Base-by-base conservation (phyloP, 73 alveolate species). In the Tetrahymena elliotti region DNA sequence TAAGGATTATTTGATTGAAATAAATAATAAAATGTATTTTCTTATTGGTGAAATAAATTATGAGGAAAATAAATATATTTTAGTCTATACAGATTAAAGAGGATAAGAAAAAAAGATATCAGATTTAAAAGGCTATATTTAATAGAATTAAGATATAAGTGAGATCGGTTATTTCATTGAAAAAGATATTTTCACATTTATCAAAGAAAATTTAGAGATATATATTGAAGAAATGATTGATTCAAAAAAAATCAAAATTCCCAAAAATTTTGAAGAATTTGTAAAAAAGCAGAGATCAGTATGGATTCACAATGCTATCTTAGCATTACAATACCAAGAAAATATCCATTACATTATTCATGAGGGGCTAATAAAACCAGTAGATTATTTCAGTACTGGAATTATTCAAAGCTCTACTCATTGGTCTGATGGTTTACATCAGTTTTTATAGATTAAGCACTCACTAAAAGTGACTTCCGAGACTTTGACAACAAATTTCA, bases 381-480 rank as follows among this genome's bases (percentile, higher is more conserved):
- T 94, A 53, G 96, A 94, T 83, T 94, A 10, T 39, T 0, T n/a
- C 24, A 93, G 83, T 39, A 94, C 96, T 20, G 96, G 96, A 2
- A 33, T 94, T 12, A 41, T 94, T 20, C 33, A 94, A 35, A 11
- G 33, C n/a, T 94, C 40, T 20, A 83, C 96, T 22, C 34, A 18
- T 31, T 94, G 93, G 95, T 33, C 96, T n/a, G 93, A 94, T 83
- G 96, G 96, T 24, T 94, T 94, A 83, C 95, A 94, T 24, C 52
- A 94, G 34, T 82, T 94, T 2, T 12, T 82, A 12, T 94, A 94
- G 39, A 83, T 94, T 22, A 83, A 83, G 35, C 88, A 94, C 31
- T 7, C 31, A 9, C 38, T 94, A 0, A 27, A 84, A 94, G 33
- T 94, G 9, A 83, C 96, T 37, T 35, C 96, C 16, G 96, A 94